Evolutionary conservation across 2,329 filamentous ascomycete genomes (phyloP), one percentile per base, ranked within the genome.

Genomic region (Tricladium varicosporioides): DNA sequence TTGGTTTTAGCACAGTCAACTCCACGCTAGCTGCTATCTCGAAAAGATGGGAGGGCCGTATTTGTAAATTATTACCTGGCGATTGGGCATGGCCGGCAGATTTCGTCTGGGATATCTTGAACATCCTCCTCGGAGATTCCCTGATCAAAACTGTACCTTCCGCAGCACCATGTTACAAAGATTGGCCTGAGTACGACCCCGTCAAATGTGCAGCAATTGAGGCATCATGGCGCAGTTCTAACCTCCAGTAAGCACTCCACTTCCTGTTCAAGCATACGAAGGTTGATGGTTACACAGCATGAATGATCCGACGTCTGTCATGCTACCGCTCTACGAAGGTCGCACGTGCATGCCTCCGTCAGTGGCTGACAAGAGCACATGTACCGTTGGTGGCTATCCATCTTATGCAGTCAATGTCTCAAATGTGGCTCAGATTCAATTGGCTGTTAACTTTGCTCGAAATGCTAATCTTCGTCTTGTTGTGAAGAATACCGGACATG

Each of bases 41-140:
- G 7, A 27, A 27, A 27, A 27, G 22, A 27, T 27, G 22, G 22
- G 22, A 27, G 22, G 22, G 22, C 7, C 22, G 22, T 27, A 27
- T 15, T 2, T 68, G 66, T 53, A 68, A 67, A 53, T 40, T 53
- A 5, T 62, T 62, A 13, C 65, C 65, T 5, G 66, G 65, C 2
- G 65, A 68, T 33, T 9, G 15, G 1, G 14, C 67, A 49, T 84
- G 80, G 81, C 82, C 81, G 0, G 74, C 74, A 0, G 58, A 72
- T 27, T 61, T 70, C 0, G 68, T 68, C 10, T 84, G 81, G 81
- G 60, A 65, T 5, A 62, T 65, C 11, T 72, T 84, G 53, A 78
- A 83, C 67, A 61, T 71, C n/a, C 74, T 75, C 7, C 67, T 75
- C 15, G 69, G 67, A 9, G 76, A 77, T 11, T 68, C 69, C 31